Evolutionary conservation across 2,329 filamentous ascomycete species (phyloP).

Genomic region (Ceratocystis lukuohia): DNA sequence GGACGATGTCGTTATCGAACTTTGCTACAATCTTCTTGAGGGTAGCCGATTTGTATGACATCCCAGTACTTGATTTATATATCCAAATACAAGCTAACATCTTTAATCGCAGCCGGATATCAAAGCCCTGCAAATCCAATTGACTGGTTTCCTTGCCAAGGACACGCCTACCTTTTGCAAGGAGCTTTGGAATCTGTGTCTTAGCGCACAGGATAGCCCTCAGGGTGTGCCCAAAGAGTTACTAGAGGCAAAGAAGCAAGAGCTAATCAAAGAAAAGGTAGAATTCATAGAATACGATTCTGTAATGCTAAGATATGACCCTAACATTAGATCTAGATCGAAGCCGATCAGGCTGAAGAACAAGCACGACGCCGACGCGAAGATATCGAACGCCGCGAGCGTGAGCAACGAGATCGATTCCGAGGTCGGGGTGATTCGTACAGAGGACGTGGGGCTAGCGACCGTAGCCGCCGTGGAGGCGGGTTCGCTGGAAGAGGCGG

Average conservation of each 20-base stretch:
- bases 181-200: conserved; percentile 78
- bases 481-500: conserved; percentile 30
- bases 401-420: conserved; percentile 44
- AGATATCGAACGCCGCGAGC: conserved; percentile 56
- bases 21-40: conserved; percentile 59
- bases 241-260: conserved; percentile 88
- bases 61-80: conserved; percentile 2
- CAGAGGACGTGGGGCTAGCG: conserved; percentile 34
- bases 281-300: not conserved
- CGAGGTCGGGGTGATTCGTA: conserved; percentile 42
- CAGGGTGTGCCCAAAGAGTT: conserved; percentile 90
- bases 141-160: conserved; percentile 89
- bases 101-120: conserved; percentile 64
- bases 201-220: conserved; percentile 78
- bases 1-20: conserved; percentile 89
- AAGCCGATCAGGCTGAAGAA: conserved; percentile 70
- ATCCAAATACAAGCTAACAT: conserved; percentile 10
- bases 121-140: conserved; percentile 84
- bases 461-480: conserved; percentile 32
- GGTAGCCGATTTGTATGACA: conserved; percentile 58
- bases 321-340: conserved; percentile 40
- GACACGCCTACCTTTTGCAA: conserved; percentile 83
- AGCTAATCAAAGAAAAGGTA: conserved; percentile 91
- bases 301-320: not conserved
- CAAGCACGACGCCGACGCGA: conserved; percentile 59